Conservation (phyloP, 163 green algal species). For the Chlorella variabilis region DNA sequence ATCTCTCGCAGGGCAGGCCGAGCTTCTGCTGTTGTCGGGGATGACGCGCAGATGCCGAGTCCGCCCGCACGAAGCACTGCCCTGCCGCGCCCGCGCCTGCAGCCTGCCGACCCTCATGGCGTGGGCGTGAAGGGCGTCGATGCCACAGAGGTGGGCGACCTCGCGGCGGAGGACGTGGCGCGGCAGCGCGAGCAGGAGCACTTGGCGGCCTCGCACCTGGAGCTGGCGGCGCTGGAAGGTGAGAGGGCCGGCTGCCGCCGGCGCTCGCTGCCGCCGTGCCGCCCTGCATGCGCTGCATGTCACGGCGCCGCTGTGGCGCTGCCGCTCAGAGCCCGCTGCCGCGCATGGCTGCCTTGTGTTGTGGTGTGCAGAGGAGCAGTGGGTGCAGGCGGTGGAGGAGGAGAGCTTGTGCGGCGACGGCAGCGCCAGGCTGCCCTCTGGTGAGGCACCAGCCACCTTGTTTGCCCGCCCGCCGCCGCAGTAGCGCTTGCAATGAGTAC, state of each 20-base stretch:
- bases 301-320: background rate
- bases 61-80: too few relatives aligned
- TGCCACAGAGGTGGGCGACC: background rate
- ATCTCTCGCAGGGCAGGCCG: too few relatives aligned
- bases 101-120: too few relatives aligned
- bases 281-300: too few relatives aligned
- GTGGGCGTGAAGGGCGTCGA: background rate
- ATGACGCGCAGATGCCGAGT: too few relatives aligned
- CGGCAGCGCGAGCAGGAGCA: background rate
- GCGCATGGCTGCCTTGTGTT: background rate
- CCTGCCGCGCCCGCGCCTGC: too few relatives aligned
- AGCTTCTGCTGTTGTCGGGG: too few relatives aligned
- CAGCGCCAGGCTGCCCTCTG: background rate
- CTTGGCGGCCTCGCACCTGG: background rate
- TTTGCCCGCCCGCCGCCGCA: background rate
- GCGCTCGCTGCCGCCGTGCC: too few relatives aligned
- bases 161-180: background rate
- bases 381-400: background rate
- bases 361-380: background rate
- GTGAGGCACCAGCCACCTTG: background rate
- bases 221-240: slow-evolving; percentile 9
- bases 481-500: too few relatives aligned
- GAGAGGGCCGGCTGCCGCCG: background rate
- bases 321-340: too few relatives aligned
- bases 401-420: background rate